phyloP scores from a whole-genome alignment of 345 rosid genomes.

The Eutrema japonicum region DNA sequence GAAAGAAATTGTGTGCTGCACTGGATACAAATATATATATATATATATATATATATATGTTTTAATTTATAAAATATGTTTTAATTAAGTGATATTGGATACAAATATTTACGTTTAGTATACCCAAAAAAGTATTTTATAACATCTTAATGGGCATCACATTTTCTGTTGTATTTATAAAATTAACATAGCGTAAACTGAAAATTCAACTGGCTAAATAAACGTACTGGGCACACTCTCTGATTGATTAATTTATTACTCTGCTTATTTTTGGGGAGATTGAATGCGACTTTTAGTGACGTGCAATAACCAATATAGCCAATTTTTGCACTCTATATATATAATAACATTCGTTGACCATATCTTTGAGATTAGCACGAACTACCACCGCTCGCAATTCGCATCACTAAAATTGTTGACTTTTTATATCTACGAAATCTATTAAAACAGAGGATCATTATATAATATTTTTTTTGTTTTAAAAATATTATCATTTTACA shows the following conservation, averaged over 20 bases:
- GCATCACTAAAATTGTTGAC: not conserved
- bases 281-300: constrained; percentile 19
- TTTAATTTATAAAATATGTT: no score
- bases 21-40: no score
- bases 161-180: not conserved
- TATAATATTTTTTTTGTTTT: no score
- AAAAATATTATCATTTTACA: no score
- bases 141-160: not conserved
- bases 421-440: not conserved
- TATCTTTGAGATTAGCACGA: constrained; percentile 13
- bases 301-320: not conserved
- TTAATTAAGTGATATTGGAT: no score
- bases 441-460: no score
- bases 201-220: not conserved
- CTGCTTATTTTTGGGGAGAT: not conserved
- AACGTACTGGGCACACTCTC: constrained; percentile 8
- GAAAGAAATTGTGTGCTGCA: no score
- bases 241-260: not conserved
- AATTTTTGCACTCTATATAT: not conserved
- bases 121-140: no score
- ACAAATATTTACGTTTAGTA: no score
- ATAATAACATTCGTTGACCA: not conserved
- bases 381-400: not conserved
- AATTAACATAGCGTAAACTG: not conserved
- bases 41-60: no score